Conservation (phyloP, 1,284 basidiomycete species). For the Apiotrichum montevideense region DNA sequence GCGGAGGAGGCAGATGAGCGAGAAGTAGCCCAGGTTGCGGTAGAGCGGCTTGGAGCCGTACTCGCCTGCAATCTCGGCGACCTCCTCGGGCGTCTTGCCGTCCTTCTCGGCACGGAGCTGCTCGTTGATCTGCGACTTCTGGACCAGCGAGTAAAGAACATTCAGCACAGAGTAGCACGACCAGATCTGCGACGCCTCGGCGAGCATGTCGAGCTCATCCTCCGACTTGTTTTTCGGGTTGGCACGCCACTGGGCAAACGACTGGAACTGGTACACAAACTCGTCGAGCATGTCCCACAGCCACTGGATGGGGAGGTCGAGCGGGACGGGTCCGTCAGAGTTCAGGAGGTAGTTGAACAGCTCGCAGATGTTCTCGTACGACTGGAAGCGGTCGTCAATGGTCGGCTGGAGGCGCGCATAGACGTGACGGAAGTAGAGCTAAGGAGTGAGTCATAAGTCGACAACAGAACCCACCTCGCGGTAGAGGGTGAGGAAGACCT, state of each 20-base stretch:
- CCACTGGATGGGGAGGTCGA: constrained; percentile 95
- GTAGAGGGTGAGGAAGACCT: constrained; percentile 92
- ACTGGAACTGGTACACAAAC: constrained; percentile 98
- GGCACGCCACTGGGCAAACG: constrained; percentile 86
- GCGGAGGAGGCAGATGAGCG: constrained; percentile 86
- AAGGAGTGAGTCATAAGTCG: neutral
- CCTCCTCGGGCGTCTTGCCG: constrained; percentile 74
- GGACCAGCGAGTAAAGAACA: constrained; percentile 94
- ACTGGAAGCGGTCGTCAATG: constrained; percentile 95
- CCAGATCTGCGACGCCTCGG: constrained; percentile 76
- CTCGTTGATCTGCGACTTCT: constrained; percentile 93
- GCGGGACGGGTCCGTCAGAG: constrained; percentile 84
- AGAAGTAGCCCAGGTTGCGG: constrained; percentile 96
- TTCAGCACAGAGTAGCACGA: constrained; percentile 96
- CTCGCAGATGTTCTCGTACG: constrained; percentile 98
- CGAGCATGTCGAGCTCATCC: constrained; percentile 76
- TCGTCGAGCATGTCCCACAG: constrained; percentile 98
- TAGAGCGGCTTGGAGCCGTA: constrained; percentile 86
- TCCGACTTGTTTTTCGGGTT: constrained; percentile 79
- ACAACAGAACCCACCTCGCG: constrained; percentile 54
- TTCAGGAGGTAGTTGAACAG: constrained; percentile 96
- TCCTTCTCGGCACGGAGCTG: constrained; percentile 76
- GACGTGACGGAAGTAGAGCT: constrained; percentile 60
- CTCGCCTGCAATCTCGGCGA: constrained; percentile 79
- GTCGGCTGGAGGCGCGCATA: constrained; percentile 92